These are phyloP conservation scores for Tricholoma hemisulphureum DNA, from an alignment of 768 basidiomycete species.

Conservation along the genomic window DNA sequence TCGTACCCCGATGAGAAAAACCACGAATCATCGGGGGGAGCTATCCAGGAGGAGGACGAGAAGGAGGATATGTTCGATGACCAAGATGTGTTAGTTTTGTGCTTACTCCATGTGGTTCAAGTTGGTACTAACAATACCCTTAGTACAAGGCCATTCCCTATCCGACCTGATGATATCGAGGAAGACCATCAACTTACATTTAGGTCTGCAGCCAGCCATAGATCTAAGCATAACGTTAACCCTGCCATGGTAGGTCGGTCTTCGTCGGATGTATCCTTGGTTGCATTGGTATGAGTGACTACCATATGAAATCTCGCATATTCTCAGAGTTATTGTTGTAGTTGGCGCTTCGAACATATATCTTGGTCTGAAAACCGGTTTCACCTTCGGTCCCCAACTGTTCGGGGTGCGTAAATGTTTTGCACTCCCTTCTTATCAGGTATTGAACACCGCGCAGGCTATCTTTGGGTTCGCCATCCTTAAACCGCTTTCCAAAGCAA, in stretches of 20 bases:
- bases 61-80: constrained; percentile 30
- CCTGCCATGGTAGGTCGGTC: constrained; percentile 34
- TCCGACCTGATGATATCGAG: constrained; percentile 44
- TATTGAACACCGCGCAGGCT: constrained; percentile 18
- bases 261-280: constrained; percentile 52
- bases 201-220: constrained; percentile 27
- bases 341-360: constrained; percentile 66
- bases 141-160: constrained; percentile 52
- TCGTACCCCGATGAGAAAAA: constrained; percentile 27
- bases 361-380: constrained; percentile 67
- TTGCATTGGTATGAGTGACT: constrained; percentile 34
- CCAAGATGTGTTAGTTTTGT: constrained; percentile 37
- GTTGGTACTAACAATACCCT: not conserved
- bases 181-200: constrained; percentile 55
- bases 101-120: not conserved
- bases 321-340: not conserved
- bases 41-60: constrained; percentile 4
- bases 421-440: not conserved
- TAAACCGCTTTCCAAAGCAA: constrained; percentile 49
- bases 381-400: constrained; percentile 61
- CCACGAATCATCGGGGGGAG: constrained; percentile 19
- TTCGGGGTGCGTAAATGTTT: constrained; percentile 46
- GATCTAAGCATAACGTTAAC: constrained; percentile 1
- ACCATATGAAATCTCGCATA: not conserved
- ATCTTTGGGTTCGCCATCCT: constrained; percentile 63